These are phyloP conservation scores for Cinchona pubescens DNA, from an alignment of 257 asterid genomes.

Conservation along the genomic window DNA sequence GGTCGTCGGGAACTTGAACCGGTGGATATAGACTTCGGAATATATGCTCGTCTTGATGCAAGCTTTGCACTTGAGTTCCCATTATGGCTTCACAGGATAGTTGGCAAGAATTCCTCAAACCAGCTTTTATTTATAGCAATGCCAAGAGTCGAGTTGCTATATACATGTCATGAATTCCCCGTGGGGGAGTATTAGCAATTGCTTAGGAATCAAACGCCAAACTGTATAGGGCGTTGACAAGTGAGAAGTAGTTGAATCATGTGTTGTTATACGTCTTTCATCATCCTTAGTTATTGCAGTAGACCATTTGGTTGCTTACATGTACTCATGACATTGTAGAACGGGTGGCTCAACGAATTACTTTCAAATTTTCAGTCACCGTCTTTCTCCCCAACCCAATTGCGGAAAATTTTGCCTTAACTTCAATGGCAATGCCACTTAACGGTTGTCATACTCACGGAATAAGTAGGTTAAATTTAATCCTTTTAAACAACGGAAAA, in stretches of 20 bases:
- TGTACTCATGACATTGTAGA: not conserved
- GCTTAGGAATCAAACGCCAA: slow-evolving; percentile 11
- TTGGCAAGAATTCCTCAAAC: not conserved
- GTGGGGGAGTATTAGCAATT: not conserved
- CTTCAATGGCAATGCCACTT: too few relatives aligned
- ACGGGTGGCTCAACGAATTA: not conserved
- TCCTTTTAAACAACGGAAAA: too few relatives aligned
- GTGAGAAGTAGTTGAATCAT: slow-evolving; percentile 42
- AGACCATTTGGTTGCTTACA: not conserved
- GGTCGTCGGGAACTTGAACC: slow-evolving; percentile 59
- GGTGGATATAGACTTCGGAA: slow-evolving; percentile 68
- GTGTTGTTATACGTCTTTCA: not conserved
- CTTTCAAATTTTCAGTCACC: not conserved
- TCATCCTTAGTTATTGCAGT: not conserved
- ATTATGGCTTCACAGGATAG: slow-evolving; percentile 21
- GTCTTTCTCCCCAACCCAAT: too few relatives aligned
- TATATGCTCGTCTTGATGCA: slow-evolving; percentile 43
- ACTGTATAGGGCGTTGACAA: not conserved
- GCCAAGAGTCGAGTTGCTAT: not conserved
- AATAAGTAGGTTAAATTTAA: too few relatives aligned
- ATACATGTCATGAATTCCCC: not conserved
- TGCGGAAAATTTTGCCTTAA: too few relatives aligned
- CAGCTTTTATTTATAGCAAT: slow-evolving; percentile 24
- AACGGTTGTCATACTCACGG: too few relatives aligned
- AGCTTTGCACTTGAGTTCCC: slow-evolving; percentile 44